phyloP scores from a whole-genome alignment of 176 grass and related monocot genomes.

The Oryza australiensis region DNA sequence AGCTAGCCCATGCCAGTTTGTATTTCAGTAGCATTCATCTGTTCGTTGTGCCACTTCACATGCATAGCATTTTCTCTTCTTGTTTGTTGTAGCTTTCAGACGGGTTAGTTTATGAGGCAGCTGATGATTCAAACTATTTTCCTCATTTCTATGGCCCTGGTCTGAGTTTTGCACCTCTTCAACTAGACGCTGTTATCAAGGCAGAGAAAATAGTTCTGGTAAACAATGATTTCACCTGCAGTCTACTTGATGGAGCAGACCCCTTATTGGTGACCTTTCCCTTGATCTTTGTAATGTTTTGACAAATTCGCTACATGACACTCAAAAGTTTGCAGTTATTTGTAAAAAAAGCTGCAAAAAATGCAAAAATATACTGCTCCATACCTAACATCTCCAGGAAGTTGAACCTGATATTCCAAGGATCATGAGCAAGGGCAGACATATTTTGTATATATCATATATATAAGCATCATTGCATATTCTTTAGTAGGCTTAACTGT shows the following conservation, averaged over 20 bases:
- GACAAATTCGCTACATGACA: neutral
- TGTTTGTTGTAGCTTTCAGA: constrained; percentile 57
- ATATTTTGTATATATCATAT: neutral
- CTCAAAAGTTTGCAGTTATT: too few species aligned
- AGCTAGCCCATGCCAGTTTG: neutral
- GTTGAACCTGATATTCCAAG: too few species aligned
- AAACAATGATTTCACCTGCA: constrained; percentile 53
- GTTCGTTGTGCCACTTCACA: neutral
- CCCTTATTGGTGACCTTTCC: neutral
- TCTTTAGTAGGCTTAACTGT: neutral
- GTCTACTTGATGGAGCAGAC: constrained; percentile 41
- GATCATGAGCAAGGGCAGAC: too few species aligned
- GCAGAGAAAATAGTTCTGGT: constrained; percentile 52
- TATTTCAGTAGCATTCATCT: neutral
- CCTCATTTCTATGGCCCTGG: constrained; percentile 87
- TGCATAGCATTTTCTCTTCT: neutral
- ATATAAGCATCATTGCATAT: neutral
- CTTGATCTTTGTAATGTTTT: neutral
- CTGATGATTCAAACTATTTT: constrained; percentile 63
- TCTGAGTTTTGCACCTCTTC: constrained; percentile 59
- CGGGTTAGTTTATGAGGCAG: constrained; percentile 68
- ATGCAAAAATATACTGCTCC: neutral
- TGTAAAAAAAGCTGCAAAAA: neutral
- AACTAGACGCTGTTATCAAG: constrained; percentile 43
- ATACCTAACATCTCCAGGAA: too few species aligned